phyloP scores from a whole-genome alignment of 2,329 filamentous ascomycete species.

The Botrytis pseudocinerea region DNA sequence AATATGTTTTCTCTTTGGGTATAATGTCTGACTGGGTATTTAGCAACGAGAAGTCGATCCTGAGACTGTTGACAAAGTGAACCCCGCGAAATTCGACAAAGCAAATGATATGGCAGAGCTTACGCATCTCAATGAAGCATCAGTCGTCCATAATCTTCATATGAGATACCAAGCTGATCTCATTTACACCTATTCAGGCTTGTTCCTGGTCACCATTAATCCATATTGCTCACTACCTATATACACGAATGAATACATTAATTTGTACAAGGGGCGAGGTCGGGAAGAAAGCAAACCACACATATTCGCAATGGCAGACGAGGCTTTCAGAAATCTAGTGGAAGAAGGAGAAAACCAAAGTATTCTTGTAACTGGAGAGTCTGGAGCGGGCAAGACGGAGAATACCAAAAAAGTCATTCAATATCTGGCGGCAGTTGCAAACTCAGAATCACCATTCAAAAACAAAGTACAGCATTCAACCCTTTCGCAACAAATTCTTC shows the following conservation, averaged over 20 bases:
- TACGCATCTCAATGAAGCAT: conserved; percentile 96
- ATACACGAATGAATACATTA: conserved; percentile 94
- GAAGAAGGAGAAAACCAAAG: conserved; percentile 96
- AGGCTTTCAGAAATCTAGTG: conserved; percentile 92
- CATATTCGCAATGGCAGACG: conserved; percentile 96
- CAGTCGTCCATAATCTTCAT: conserved; percentile 94
- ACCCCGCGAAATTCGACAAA: conserved; percentile 99
- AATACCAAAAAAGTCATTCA: conserved; percentile 99
- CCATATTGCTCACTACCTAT: conserved; percentile 94
- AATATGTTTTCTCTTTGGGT: background rate
- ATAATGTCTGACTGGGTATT: conserved; percentile 26
- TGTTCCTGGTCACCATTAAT: conserved; percentile 96
- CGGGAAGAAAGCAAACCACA: conserved; percentile 95
- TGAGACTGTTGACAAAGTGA: conserved; percentile 96
- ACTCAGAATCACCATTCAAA: conserved; percentile 71
- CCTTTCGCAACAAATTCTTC: conserved; percentile 91
- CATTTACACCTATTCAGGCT: conserved; percentile 96
- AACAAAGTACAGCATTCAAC: conserved; percentile 70
- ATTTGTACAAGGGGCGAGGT: conserved; percentile 92
- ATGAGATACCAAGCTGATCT: conserved; percentile 93
- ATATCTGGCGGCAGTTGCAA: conserved; percentile 92
- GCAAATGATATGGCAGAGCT: conserved; percentile 99
- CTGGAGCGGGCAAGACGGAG: conserved; percentile 95
- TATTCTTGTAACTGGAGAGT: conserved; percentile 96
- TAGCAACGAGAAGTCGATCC: conserved; percentile 83